Conservation (phyloP, 1,284 basidiomycete species). For the Tremellales sp. region DNA sequence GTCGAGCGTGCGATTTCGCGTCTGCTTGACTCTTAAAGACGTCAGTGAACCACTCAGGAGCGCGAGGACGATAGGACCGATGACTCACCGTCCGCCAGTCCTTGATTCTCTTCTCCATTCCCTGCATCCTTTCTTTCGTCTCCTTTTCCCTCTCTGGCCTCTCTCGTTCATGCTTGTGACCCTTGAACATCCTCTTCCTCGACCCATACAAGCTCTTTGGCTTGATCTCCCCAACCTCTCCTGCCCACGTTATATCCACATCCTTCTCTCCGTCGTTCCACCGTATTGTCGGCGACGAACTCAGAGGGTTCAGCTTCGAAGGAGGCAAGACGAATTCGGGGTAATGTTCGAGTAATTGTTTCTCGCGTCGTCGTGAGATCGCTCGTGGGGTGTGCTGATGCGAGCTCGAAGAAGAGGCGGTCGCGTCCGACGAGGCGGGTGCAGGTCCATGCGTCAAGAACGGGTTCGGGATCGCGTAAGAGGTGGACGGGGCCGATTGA, state of each 20-base stretch:
- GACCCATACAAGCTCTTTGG: constrained; percentile 25
- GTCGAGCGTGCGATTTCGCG: not conserved
- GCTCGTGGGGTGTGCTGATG: not conserved
- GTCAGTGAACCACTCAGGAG: not conserved
- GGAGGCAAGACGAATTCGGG: constrained; percentile 26
- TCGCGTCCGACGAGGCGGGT: not conserved
- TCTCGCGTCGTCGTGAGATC: constrained; percentile 34
- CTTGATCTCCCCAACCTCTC: constrained; percentile 5
- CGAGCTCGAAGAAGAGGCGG: not conserved
- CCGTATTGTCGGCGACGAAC: constrained; percentile 2
- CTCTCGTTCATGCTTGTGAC: constrained; percentile 40
- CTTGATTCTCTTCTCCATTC: constrained; percentile 44
- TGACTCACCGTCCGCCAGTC: constrained; percentile 42
- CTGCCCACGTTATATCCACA: not conserved
- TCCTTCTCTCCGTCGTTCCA: constrained; percentile 11
- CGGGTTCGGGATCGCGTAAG: constrained; percentile 28
- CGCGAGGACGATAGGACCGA: not conserved
- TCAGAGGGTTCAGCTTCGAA: constrained; percentile 15
- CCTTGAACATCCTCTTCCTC: constrained; percentile 41
- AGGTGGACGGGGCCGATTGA: not conserved
- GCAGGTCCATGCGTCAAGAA: constrained; percentile 18
- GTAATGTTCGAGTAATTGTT: constrained; percentile 27
- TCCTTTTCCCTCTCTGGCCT: constrained; percentile 23
- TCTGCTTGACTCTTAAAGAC: not conserved
- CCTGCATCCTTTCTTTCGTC: constrained; percentile 31